Conservation (phyloP, 306 rosid genomes). For the Rosa chinensis region DNA sequence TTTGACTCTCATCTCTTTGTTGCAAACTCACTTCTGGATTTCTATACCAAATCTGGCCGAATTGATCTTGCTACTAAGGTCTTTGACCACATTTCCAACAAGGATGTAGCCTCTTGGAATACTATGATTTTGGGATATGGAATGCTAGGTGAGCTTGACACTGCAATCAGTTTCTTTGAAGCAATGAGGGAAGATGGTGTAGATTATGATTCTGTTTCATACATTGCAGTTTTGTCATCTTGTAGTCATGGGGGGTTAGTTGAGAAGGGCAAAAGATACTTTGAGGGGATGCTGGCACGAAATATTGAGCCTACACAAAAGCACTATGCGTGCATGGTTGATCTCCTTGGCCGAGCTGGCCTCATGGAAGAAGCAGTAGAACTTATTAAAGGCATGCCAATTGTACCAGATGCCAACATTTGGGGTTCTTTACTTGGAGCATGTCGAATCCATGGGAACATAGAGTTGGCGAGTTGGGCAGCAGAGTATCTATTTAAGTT, state of each 20-base stretch:
- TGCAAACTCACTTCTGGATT: slow-evolving; percentile 74
- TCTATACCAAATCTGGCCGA: slow-evolving; percentile 81
- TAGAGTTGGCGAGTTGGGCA: slow-evolving; percentile 71
- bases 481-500: slow-evolving; percentile 72
- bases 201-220: slow-evolving; percentile 72
- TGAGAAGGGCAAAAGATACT: slow-evolving; percentile 65
- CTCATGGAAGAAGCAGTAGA: slow-evolving; percentile 67
- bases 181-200: slow-evolving; percentile 60
- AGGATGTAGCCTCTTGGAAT: slow-evolving; percentile 90
- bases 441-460: slow-evolving; percentile 70
- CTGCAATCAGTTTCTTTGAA: slow-evolving; percentile 68
- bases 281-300: slow-evolving; percentile 48
- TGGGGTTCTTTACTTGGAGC: slow-evolving; percentile 97
- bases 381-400: slow-evolving; percentile 56
- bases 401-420: slow-evolving; percentile 64
- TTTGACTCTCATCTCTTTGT: slow-evolving; percentile 60
- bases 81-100: slow-evolving; percentile 55
- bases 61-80: slow-evolving; percentile 67
- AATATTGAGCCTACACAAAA: slow-evolving; percentile 62
- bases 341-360: slow-evolving; percentile 87
- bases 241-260: slow-evolving; percentile 91
- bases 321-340: slow-evolving; percentile 90
- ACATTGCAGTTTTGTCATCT: slow-evolving; percentile 79
- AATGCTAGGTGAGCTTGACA: slow-evolving; percentile 74
- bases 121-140: slow-evolving; percentile 92